These are phyloP conservation scores for Euphorbia corollata DNA, from an alignment of 441 rosid genomes.

Conservation along the genomic window DNA sequence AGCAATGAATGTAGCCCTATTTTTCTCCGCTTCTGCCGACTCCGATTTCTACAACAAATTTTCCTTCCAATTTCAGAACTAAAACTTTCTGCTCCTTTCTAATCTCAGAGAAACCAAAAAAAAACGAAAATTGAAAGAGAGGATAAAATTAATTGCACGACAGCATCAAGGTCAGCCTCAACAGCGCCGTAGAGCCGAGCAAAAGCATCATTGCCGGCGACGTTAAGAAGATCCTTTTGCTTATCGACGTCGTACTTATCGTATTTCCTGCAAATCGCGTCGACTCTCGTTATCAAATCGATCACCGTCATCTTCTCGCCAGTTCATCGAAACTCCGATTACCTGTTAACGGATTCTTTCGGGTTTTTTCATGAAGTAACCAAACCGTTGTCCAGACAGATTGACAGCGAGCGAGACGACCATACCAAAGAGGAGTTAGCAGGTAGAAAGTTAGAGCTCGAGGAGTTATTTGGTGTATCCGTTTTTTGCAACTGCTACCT, in stretches of 20 bases:
- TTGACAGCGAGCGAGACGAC: conserved; percentile 14
- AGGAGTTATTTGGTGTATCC: background rate
- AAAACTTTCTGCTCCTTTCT: background rate
- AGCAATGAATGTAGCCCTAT: conserved; percentile 68
- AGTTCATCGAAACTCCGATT: background rate
- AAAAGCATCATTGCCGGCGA: conserved; percentile 79
- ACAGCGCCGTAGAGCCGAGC: conserved; percentile 62
- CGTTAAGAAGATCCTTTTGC: conserved; percentile 49
- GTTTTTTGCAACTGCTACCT: background rate
- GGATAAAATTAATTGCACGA: conserved; percentile 48
- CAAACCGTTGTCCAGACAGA: background rate
- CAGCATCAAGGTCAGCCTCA: conserved; percentile 60
- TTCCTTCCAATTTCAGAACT: background rate
- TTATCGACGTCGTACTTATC: conserved; percentile 89
- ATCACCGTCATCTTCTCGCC: conserved; percentile 61
- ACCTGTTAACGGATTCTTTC: background rate
- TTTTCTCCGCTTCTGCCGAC: conserved; percentile 56
- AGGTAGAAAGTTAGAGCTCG: background rate
- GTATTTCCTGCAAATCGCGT: conserved; percentile 81
- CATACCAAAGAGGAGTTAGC: background rate
- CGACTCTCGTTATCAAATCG: conserved; percentile 80
- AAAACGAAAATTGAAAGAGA: background rate
- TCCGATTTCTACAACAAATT: conserved; percentile 55
- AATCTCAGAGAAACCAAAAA: background rate
- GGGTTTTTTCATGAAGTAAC: background rate